Conservation (phyloP, 2,329 filamentous ascomycete species). For the Penicillium griseofulvum region DNA sequence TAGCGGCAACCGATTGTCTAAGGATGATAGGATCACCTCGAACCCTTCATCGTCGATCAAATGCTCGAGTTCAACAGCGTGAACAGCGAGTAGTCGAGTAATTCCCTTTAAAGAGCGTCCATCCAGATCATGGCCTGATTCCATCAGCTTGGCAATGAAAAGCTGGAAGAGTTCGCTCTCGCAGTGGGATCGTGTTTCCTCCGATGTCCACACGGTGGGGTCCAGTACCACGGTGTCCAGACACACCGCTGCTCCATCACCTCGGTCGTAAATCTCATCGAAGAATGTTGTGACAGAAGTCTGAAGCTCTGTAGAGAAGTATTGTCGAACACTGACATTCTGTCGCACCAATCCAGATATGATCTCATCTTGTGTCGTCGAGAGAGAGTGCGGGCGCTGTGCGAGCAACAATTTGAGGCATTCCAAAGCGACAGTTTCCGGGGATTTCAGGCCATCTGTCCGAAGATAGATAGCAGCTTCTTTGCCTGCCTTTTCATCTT, state of each 20-base stretch:
- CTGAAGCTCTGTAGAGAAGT: slow-evolving; percentile 44
- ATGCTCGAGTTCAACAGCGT: slow-evolving; percentile 49
- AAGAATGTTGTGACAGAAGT: slow-evolving; percentile 48
- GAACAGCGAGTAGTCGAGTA: slow-evolving; percentile 56
- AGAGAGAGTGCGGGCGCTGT: slow-evolving; percentile 35
- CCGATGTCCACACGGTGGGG: slow-evolving; percentile 45
- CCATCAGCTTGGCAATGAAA: slow-evolving; percentile 84
- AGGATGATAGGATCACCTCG: slow-evolving; percentile 79
- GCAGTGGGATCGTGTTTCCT: slow-evolving; percentile 44
- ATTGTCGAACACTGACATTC: slow-evolving; percentile 42
- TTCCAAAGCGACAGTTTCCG: slow-evolving; percentile 43
- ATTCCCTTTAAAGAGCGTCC: slow-evolving; percentile 61
- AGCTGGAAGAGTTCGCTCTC: slow-evolving; percentile 56
- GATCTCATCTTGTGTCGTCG: slow-evolving; percentile 46
- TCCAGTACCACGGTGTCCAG: slow-evolving; percentile 48
- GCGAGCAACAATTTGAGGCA: slow-evolving; percentile 45
- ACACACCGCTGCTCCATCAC: slow-evolving; percentile 48
- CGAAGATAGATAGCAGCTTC: slow-evolving; percentile 45
- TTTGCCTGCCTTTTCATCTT: slow-evolving; percentile 45
- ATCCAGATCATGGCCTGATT: slow-evolving; percentile 74
- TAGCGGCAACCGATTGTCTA: slow-evolving; percentile 77
- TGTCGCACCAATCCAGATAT: slow-evolving; percentile 47
- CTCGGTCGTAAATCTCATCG: slow-evolving; percentile 49
- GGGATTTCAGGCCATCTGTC: slow-evolving; percentile 44
- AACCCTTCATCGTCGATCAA: slow-evolving; percentile 67